Evolutionary conservation across 495 filamentous ascomycete genomes (phyloP), one percentile per base, ranked within the genome.

Genomic region (Diplogelasinospora grovesii): DNA sequence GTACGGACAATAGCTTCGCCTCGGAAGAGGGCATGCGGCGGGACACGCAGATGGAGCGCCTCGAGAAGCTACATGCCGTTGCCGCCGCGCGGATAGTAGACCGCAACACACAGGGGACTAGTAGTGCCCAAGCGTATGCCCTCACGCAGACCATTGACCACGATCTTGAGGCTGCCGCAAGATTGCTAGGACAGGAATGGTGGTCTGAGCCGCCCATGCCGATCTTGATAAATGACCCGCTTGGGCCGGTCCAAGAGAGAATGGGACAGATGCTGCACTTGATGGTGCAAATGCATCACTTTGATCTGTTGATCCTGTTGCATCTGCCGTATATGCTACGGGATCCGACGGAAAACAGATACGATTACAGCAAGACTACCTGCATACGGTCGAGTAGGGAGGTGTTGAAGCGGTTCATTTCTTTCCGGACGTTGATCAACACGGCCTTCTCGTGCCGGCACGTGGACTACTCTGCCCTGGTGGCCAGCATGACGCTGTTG

Each of bases 311-410:
- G 26, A 59, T 64, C 29, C 54, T 71, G 3, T 48, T 68, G 0
- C 69, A 73, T 43, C 57, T 73, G 10, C 69, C 69, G 3, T 71
- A 64, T 41, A 67, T 71, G 63, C 52, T 71, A 4, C 61, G 58
- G 5, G 62, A 65, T 29, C 50, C 66, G 0, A 61, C 61, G 19
- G 69, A 70, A 39, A 49, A 52, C 11, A 58, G 52, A 2, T 66
- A 64, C 51, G 69, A 73, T 36, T 73, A 74, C 45, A 74, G 64
- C 59, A 73, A 66, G 45, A 54, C 56, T 13, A 59, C 57, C 8
- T 73, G 68, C 34, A 39, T 63, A 13, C 53, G 55, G 8, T 53
- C 65, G 2, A 65, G 63, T 14, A 53, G 69, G 10, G 59, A 65
- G 39, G 56, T 73, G 22, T 49, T 71, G 4, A 48, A 43, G 22